These are phyloP conservation scores for Serendipita vermifera DNA, from an alignment of 768 basidiomycete species.

Conservation along the genomic window DNA sequence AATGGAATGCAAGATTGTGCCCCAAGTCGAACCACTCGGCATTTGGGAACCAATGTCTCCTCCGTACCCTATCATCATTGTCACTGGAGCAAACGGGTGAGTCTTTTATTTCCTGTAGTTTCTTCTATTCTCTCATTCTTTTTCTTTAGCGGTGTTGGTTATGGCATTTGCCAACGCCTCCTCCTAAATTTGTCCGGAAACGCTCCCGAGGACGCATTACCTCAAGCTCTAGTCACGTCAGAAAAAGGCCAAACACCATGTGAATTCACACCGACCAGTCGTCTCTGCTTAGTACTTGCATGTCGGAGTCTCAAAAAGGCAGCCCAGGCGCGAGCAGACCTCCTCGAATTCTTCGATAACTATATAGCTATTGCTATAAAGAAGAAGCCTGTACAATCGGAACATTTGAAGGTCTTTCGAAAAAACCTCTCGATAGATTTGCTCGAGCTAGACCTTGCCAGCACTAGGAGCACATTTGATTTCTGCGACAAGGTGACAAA, in stretches of 20 bases:
- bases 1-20: too few relatives aligned
- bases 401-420: constrained; percentile 44
- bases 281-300: constrained; percentile 66
- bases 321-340: constrained; percentile 42
- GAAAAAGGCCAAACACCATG: constrained; percentile 14
- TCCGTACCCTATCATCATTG: constrained; percentile 39
- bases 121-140: neutral
- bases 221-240: constrained; percentile 28
- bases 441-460: constrained; percentile 50
- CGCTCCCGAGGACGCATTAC: constrained; percentile 36
- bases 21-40: too few relatives aligned
- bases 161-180: constrained; percentile 69
- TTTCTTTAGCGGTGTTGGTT: constrained; percentile 58
- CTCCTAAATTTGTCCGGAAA: constrained; percentile 49
- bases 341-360: constrained; percentile 41
- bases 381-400: constrained; percentile 30
- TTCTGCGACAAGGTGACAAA: constrained; percentile 43
- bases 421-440: constrained; percentile 47
- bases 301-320: constrained; percentile 58
- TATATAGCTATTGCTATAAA: constrained; percentile 31
- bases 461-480: constrained; percentile 43
- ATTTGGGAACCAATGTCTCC: constrained; percentile 4
- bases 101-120: constrained; percentile 15
- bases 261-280: constrained; percentile 28
- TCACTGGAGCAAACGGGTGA: constrained; percentile 61